These are phyloP conservation scores for Balansia obtecta DNA, from an alignment of 2,329 filamentous ascomycete species.

Conservation along the genomic window DNA sequence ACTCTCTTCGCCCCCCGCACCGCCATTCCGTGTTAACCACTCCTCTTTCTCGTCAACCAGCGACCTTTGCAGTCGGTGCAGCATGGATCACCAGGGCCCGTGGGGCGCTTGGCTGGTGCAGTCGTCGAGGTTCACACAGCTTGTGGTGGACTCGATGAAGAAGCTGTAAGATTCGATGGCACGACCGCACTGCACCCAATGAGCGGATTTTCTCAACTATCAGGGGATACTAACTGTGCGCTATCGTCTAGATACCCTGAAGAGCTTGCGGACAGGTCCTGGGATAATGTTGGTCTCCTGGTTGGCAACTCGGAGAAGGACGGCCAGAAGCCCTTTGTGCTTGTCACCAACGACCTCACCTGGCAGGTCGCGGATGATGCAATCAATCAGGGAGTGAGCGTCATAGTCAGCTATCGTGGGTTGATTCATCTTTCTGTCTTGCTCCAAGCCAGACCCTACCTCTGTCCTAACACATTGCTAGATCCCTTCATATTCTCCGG, in stretches of 20 bases:
- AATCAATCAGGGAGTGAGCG: conserved; percentile 59
- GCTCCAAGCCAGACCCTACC: neutral
- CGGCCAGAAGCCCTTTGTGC: conserved; percentile 23
- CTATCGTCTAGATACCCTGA: conserved; percentile 63
- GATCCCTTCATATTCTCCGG: conserved; percentile 95
- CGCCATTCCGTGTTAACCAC: neutral
- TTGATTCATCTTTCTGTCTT: conserved; percentile 3
- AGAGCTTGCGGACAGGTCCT: conserved; percentile 74
- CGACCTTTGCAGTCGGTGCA: conserved; percentile 1
- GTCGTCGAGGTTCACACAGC: conserved; percentile 31
- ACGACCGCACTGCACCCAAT: too few species aligned
- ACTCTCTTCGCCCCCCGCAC: neutral
- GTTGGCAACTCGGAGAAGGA: conserved; percentile 29
- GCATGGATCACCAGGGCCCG: conserved; percentile 18
- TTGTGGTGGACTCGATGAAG: conserved; percentile 69
- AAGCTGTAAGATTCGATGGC: conserved; percentile 47
- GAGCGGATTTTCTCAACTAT: neutral
- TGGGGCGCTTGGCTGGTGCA: conserved; percentile 29
- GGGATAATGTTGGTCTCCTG: conserved; percentile 93
- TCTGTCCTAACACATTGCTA: conserved; percentile 21
- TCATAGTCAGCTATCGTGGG: conserved; percentile 80
- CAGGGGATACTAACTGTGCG: neutral
- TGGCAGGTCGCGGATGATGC: conserved; percentile 83
- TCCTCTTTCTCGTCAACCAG: neutral
- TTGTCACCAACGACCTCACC: conserved; percentile 78